These are phyloP conservation scores for Aristolochia californica DNA, from an alignment of 164 flowering plant genomes.

Conservation along the genomic window DNA sequence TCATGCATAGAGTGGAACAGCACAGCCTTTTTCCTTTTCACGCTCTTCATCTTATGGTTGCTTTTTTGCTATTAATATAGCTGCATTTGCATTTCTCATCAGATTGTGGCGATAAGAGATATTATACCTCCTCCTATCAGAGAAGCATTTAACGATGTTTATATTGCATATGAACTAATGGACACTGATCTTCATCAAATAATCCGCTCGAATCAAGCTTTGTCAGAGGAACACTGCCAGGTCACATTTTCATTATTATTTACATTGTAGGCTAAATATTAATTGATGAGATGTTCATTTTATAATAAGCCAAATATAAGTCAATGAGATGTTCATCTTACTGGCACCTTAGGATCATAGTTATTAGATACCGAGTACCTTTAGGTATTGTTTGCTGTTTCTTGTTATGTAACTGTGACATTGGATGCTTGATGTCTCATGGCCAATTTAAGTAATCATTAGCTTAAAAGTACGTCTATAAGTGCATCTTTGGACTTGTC, in stretches of 20 bases:
- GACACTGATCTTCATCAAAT: conserved; percentile 98
- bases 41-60: background rate
- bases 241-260: conserved; percentile 21
- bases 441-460: no score
- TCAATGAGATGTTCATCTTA: no score
- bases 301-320: no score
- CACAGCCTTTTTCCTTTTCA: background rate
- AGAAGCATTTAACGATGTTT: conserved; percentile 79
- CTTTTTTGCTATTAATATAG: background rate
- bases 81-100: conserved; percentile 6
- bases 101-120: conserved; percentile 97
- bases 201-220: conserved; percentile 86
- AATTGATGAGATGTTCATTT: no score
- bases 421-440: no score
- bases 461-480: no score
- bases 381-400: no score
- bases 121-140: conserved; percentile 89
- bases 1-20: background rate
- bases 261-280: no score
- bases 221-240: conserved; percentile 98
- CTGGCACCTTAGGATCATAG: no score
- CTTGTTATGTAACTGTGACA: no score
- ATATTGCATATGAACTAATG: conserved; percentile 96
- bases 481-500: no score
- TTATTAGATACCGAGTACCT: no score